Evolutionary conservation across 2,329 filamentous ascomycete genomes (phyloP).

Genomic region (Furcasterigmium sp.): DNA sequence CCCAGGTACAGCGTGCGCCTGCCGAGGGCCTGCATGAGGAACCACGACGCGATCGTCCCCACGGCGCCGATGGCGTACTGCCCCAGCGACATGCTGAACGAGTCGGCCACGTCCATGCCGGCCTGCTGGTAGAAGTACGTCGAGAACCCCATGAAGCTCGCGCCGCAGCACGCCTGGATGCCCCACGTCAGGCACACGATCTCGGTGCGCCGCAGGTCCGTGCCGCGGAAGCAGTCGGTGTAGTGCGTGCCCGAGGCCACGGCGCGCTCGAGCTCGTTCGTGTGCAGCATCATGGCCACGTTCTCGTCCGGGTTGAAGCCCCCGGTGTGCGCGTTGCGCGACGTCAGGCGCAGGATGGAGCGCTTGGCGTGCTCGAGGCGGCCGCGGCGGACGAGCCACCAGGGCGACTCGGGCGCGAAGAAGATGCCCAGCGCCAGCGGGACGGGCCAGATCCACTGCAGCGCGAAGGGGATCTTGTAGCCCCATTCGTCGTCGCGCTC

Average conservation of each 20-base stretch:
- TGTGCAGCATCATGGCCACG: constrained; percentile 44
- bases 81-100: constrained; percentile 33
- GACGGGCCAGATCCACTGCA: constrained; percentile 44
- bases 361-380: constrained; percentile 31
- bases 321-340: constrained; percentile 15
- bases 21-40: constrained; percentile 34
- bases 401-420: constrained; percentile 44
- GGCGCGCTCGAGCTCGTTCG: constrained; percentile 40
- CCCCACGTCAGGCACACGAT: constrained; percentile 34
- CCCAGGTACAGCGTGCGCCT: constrained; percentile 38
- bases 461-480: constrained; percentile 41
- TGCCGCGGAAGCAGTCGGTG: constrained; percentile 39
- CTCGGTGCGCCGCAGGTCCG: constrained; percentile 39
- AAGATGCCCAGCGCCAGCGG: constrained; percentile 35
- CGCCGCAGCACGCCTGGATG: constrained; percentile 33
- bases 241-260: constrained; percentile 34
- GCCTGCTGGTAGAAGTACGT: constrained; percentile 38
- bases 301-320: constrained; percentile 34
- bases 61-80: constrained; percentile 37
- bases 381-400: constrained; percentile 40
- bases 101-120: constrained; percentile 29
- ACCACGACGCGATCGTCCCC: constrained; percentile 41
- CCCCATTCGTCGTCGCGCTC: constrained; percentile 32
- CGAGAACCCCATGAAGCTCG: constrained; percentile 26
- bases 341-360: constrained; percentile 32